phyloP scores from a whole-genome alignment of 1,284 basidiomycete genomes.

The Porogramme epimiltina region DNA sequence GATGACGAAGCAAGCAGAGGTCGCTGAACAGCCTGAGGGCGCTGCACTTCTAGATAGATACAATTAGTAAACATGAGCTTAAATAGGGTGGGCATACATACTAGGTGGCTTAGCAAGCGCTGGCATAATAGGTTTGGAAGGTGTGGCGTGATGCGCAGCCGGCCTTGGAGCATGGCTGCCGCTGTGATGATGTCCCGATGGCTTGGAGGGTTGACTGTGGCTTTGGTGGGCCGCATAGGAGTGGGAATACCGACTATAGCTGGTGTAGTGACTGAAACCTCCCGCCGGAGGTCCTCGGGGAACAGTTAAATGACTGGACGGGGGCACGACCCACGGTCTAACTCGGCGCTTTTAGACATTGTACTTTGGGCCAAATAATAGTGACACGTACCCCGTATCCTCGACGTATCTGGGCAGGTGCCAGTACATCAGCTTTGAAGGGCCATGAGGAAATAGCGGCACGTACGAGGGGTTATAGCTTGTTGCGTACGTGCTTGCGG shows the following conservation, averaged over 20 bases:
- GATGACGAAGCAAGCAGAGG: conserved; percentile 2
- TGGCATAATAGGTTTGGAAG: not conserved
- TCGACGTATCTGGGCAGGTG: not conserved
- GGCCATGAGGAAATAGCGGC: not conserved
- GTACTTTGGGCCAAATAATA: too few species aligned
- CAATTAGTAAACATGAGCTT: not conserved
- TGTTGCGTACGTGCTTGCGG: not conserved
- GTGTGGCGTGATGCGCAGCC: conserved; percentile 3
- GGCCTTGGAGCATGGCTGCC: conserved; percentile 10
- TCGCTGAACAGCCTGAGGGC: conserved; percentile 9
- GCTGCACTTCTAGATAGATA: conserved; percentile 2
- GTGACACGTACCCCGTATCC: conserved; percentile 6
- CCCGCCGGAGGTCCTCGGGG: conserved; percentile 12
- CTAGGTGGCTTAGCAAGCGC: conserved; percentile 4
- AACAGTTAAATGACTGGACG: conserved; percentile 1
- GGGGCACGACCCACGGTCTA: conserved; percentile 15
- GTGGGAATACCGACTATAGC: conserved; percentile 14
- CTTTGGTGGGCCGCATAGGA: too few species aligned
- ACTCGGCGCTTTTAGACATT: too few species aligned
- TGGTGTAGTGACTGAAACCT: conserved; percentile 7
- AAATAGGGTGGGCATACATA: not conserved
- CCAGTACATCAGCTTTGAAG: not conserved
- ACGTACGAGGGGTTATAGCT: conserved; percentile 2
- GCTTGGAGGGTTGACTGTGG: conserved; percentile 3
- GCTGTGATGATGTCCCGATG: conserved; percentile 6